Conservation (phyloP, 2,329 filamentous ascomycete genomes). For the Colletotrichum tanaceti region DNA sequence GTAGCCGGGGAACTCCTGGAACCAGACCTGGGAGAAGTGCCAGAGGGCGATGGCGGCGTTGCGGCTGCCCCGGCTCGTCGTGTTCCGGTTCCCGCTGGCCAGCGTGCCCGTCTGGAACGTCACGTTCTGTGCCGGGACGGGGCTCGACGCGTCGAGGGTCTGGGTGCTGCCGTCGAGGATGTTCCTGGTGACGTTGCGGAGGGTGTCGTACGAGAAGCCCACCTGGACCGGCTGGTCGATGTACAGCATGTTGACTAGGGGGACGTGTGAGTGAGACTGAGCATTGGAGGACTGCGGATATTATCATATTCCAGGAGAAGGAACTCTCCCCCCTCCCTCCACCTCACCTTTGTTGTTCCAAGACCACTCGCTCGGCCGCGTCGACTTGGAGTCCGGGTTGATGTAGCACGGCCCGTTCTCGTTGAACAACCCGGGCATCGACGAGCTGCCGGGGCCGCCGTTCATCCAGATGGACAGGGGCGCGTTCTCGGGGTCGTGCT, state of each 20-base stretch:
- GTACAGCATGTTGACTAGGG: constrained; percentile 43
- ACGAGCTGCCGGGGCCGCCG: constrained; percentile 68
- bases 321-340: too few relatives aligned
- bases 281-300: background rate
- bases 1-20: constrained; percentile 72
- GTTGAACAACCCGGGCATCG: constrained; percentile 63
- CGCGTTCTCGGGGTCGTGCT: constrained; percentile 45
- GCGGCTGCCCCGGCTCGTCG: constrained; percentile 57
- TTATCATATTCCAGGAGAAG: too few relatives aligned
- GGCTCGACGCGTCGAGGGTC: constrained; percentile 34
- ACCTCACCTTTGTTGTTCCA: constrained; percentile 68
- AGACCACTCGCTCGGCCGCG: constrained; percentile 65
- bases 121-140: constrained; percentile 50
- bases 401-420: constrained; percentile 66
- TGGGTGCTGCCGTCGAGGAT: constrained; percentile 32
- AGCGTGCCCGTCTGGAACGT: constrained; percentile 52
- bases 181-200: constrained; percentile 42
- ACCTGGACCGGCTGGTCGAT: constrained; percentile 43
- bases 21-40: constrained; percentile 60
- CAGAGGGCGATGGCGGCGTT: constrained; percentile 46
- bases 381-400: constrained; percentile 61
- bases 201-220: constrained; percentile 42
- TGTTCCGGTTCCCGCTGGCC: constrained; percentile 45
- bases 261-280: background rate
- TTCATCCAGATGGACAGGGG: constrained; percentile 68